phyloP scores from a whole-genome alignment of 495 filamentous ascomycete species.

The Tuber microsphaerosporum region DNA sequence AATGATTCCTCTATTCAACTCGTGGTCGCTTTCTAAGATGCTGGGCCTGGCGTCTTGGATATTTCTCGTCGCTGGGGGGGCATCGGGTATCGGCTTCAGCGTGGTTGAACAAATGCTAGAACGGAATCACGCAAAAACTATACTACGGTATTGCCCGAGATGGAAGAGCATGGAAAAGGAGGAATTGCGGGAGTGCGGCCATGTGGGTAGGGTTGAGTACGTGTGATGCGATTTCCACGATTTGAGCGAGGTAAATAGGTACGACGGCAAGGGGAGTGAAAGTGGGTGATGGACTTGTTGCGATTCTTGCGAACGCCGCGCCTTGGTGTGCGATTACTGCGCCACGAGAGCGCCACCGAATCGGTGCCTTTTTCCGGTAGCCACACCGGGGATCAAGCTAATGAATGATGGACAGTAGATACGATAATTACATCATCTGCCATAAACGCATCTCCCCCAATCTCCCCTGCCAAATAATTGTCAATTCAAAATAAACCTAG shows the following conservation, averaged over 20 bases:
- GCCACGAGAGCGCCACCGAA: conserved; percentile 38
- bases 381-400: neutral
- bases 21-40: conserved; percentile 22
- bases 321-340: too few relatives aligned
- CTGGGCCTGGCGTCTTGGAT: conserved; percentile 24
- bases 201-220: conserved; percentile 44
- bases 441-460: conserved; percentile 45
- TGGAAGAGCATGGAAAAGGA: conserved; percentile 46
- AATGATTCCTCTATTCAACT: conserved; percentile 25
- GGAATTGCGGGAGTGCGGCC: conserved; percentile 45
- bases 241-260: conserved; percentile 43
- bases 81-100: conserved; percentile 35
- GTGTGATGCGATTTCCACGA: conserved; percentile 46
- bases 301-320: too few relatives aligned
- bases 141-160: conserved; percentile 49
- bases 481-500: conserved; percentile 42
- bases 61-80: conserved; percentile 31
- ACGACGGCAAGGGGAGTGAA: too few relatives aligned
- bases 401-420: conserved; percentile 29
- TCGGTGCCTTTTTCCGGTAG: conserved; percentile 20
- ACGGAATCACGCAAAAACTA: conserved; percentile 47
- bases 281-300: too few relatives aligned
- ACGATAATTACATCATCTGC: too few relatives aligned
- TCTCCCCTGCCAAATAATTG: conserved; percentile 43
- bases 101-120: conserved; percentile 51